Evolutionary conservation across 1,284 basidiomycete genomes (phyloP).

Genomic region (Pseudozyma pruni): DNA sequence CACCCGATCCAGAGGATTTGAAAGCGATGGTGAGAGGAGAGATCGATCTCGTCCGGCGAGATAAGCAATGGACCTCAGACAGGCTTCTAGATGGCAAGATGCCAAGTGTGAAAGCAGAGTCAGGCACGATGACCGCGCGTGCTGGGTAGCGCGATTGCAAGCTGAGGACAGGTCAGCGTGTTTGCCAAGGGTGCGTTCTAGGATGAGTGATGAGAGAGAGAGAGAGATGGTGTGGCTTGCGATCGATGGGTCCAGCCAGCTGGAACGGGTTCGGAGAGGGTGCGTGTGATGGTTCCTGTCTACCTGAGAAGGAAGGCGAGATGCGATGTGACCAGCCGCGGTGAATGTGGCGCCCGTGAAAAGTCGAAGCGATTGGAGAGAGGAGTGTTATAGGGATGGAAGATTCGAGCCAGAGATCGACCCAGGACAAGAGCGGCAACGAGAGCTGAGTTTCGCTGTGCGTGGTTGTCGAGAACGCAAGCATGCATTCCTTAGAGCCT

Average conservation of each 20-base stretch:
- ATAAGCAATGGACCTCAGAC: no score
- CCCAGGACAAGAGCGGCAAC: no score
- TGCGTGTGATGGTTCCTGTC: constrained; percentile 10
- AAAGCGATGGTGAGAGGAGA: neutral
- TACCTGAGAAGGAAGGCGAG: constrained; percentile 15
- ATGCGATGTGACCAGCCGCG: neutral
- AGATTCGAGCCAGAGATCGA: no score
- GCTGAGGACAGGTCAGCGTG: no score
- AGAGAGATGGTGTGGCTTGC: constrained; percentile 2
- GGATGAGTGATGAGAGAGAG: constrained; percentile 13
- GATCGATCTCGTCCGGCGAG: constrained; percentile 17
- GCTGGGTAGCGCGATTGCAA: neutral
- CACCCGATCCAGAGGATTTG: neutral
- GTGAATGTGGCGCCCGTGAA: constrained; percentile 1
- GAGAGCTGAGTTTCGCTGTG: no score
- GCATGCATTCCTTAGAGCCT: no score
- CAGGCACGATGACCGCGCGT: neutral
- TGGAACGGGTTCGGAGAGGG: constrained; percentile 7
- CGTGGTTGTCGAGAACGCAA: no score
- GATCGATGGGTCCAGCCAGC: constrained; percentile 18
- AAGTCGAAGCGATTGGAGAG: neutral
- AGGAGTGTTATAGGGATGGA: no score
- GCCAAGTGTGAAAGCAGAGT: no score
- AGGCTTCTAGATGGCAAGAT: no score
- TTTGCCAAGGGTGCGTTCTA: no score